Evolutionary conservation across 805 yeast species (phyloP), one percentile per base, ranked within the genome.

Genomic region (Barnettozyma botsteinii): DNA sequence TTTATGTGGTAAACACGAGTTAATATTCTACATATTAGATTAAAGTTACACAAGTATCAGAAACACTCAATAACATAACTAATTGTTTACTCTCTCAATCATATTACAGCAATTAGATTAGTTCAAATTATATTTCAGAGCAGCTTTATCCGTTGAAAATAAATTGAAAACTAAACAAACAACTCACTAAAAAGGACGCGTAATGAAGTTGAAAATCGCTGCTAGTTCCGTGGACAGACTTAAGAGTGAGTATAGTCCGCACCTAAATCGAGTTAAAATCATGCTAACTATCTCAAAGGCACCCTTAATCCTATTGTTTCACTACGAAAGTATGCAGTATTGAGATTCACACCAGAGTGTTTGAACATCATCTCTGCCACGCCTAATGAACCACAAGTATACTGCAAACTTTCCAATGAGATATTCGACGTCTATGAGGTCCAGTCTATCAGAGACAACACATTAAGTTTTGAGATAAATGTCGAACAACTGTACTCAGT

Each of bases 341-440:
- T 82, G 19, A 62, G 77, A 37, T 77, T 82, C 60, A 70, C 77
- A 1, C 74, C 70, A 4, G 56, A 63, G 1, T 66, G 66, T 41
- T 58, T 82, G 31, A 55, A 65, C 28, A 67, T 79, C 12, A 72
- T 80, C 5, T 75, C 79, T 48, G 67, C 72, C 2, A 66, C 73
- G 8, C 48, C 69, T 21, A 65, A 69, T 32, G 82, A 79, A 42
- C 85, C 87, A 3, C 85, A 79, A 46, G 74, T 78, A 3, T 82
- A 87, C 86, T 72, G 82, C 48, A 75, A 73, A 43, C 52, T 81
- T 12, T 64, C 69, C 14, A 66, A 52, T 3, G 60, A 66, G 12
- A 54, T 77, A 28, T 55, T 57, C 36, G 56, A 57, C 20, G 23
- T 44, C 8, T 46, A 49, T 35, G 51, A 50, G 9, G 56, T 61